Base-by-base conservation (phyloP, 2,329 filamentous ascomycete genomes). In the Coniochaeta hoffmannii region DNA sequence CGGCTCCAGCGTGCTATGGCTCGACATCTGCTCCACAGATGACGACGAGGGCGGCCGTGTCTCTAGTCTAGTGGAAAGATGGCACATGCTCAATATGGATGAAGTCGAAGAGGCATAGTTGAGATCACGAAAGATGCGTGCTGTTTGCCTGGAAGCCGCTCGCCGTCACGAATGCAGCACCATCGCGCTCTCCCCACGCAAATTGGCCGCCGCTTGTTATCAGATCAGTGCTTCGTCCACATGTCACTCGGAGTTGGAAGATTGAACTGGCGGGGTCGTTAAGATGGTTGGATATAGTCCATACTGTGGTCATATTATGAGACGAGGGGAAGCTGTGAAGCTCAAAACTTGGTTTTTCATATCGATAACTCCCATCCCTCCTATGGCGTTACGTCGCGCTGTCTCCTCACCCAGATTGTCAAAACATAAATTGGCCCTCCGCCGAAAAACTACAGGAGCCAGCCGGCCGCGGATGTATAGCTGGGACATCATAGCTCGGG, bases 211-310 rank as follows among this genome's bases (percentile, higher is more conserved):
- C 8, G 17, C 15, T 9, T 22, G 5, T 22, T 22, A 41, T 22
- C 36, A 19, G 17, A 19, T 15, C 36, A 11, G 22, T 12, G 35
- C 35, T 41, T 11, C 11, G 36, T 22, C 36, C 36, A 19, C 17
- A 11, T 41, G 36, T 19, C 36, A 41, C 36, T 19, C 17, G 17
- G 9, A 41, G 8, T 22, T n/a, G n/a, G 36, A 8, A 41, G 22
- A 9, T 59, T 56, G 59, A 62, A 62, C 61, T 56, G 55, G 61
- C 59, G 59, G 59, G 61, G 61, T 60, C 55, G 46, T 58, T 58
- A 60, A 51, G 53, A 46, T 30, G 17, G 17, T 12, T 36, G 32
- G 17, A 30, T 58, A 60, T 61, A 61, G 50, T 32, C 44, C 34
- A 56, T 46, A 24, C 17, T 35, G 54, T 50, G 53, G 58, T 57